A percentile compares a stretch with the other conserved stretches of the same genome.
Evolutionary conservation across 2,329 filamentous ascomycete genomes (phyloP).

Genomic region (Pseudogymnoascus sp.): DNA sequence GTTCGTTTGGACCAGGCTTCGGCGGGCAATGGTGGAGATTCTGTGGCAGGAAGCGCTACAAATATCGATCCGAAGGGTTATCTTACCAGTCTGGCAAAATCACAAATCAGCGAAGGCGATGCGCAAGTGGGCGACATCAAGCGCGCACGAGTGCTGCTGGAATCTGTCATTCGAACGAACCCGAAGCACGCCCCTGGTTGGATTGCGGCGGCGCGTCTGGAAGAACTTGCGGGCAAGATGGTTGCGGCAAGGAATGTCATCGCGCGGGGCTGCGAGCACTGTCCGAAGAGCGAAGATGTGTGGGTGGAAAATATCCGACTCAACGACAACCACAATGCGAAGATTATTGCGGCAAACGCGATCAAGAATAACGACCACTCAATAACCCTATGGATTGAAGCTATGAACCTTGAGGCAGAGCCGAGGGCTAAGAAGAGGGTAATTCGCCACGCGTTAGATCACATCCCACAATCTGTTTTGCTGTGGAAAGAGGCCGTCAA

Average conservation of each 20-base stretch:
- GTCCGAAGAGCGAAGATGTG: conserved; percentile 86
- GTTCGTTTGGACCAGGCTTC: conserved; percentile 89
- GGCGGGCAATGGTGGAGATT: conserved; percentile 58
- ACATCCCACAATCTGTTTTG: conserved; percentile 87
- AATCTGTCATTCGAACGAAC: conserved; percentile 96
- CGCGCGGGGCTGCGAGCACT: conserved; percentile 77
- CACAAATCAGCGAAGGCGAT: conserved; percentile 69
- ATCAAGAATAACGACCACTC: conserved; percentile 87
- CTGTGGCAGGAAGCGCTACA: conserved; percentile 69
- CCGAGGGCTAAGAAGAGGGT: conserved; percentile 83
- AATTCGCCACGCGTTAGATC: conserved; percentile 79
- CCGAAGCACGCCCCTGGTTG: conserved; percentile 90
- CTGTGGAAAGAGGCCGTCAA: conserved; percentile 99
- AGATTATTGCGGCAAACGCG: conserved; percentile 87
- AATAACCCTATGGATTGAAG: conserved; percentile 86
- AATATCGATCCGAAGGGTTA: conserved; percentile 95
- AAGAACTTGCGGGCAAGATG: conserved; percentile 86
- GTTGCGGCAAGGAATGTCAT: conserved; percentile 85
- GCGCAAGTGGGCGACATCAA: conserved; percentile 91
- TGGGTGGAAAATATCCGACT: conserved; percentile 95
- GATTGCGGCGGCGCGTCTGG: conserved; percentile 87
- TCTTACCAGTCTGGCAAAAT: conserved; percentile 80
- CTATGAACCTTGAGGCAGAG: conserved; percentile 84
- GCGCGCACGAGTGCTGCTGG: conserved; percentile 81
- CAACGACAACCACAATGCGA: conserved; percentile 87